Percentiles rank a stretch among this genome's conserved stretches.
These are phyloP conservation scores for Candida sp. DNA, from an alignment of 1,139 yeast species.

Conservation along the genomic window DNA sequence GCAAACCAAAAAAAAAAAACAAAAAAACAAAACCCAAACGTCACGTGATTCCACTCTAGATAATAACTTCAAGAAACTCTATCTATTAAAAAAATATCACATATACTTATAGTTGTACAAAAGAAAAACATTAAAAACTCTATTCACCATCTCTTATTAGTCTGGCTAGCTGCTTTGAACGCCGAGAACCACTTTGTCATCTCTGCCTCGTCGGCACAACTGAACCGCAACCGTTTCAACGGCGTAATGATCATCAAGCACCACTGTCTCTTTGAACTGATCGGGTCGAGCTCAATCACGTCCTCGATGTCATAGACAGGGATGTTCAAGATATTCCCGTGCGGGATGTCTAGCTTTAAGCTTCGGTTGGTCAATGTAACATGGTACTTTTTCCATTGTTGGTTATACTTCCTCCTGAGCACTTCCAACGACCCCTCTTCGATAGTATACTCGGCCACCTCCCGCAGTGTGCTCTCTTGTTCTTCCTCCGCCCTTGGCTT, in stretches of 20 bases:
- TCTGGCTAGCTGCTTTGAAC: conserved; percentile 27
- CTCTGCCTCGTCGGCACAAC: conserved; percentile 51
- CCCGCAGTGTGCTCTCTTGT: neutral
- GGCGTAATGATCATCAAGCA: conserved; percentile 56
- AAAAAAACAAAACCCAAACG: no score
- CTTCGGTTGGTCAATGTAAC: conserved; percentile 46
- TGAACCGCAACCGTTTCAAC: conserved; percentile 45
- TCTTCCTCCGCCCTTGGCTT: neutral
- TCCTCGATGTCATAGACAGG: conserved; percentile 46
- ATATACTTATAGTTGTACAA: no score
- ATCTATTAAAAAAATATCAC: no score
- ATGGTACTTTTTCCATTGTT: conserved; percentile 51
- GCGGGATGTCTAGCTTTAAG: conserved; percentile 45
- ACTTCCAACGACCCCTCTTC: conserved; percentile 46
- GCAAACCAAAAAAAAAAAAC: no score
- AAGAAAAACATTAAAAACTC: neutral
- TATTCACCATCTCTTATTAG: neutral
- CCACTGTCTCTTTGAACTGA: conserved; percentile 26
- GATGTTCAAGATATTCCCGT: conserved; percentile 18
- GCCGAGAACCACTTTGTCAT: conserved; percentile 56
- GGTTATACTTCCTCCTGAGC: conserved; percentile 42
- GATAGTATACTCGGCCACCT: conserved; percentile 36
- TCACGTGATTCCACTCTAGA: no score
- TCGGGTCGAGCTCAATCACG: conserved; percentile 52
- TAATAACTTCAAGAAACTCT: no score